Base-by-base conservation (phyloP, 164 flowering plant species). In the Umbellularia californica region DNA sequence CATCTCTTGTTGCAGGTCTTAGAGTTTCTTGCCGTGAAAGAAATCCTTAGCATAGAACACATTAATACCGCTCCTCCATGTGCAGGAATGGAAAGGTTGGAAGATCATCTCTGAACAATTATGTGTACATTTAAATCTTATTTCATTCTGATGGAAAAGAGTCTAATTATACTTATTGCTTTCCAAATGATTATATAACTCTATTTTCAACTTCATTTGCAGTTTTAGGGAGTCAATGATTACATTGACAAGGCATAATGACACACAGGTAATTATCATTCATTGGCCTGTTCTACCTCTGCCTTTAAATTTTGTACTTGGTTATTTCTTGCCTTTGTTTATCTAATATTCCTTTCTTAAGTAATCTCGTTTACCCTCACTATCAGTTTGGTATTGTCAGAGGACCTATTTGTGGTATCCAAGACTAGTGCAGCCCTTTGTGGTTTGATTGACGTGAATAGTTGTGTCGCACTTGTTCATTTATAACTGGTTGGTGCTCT, bases 81-180 rank as follows among this genome's bases (percentile, higher is more conserved):
- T 84, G 84, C 80, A 73, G 98, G 95, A 81, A 89, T 91, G 86
- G 98, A 95, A 85, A 95, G 99, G 99, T 94, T 68, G 81, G 87
- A 50, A 30, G 9, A 65, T 51, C 23, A 50, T 65, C 11, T 41
- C 10, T 74, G 50, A 14, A 1, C 55, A 74, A 65, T 66, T 25
- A 30, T 25, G 30, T 65, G 24, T 65, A 17, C 68, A 23, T 65
- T 65, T 25, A 65, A 24, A 14, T 65, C 35, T 20, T n/a, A 65
- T 20, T 65, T 65, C 28, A 23, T 65, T 65, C 25, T 25, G 3
- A 65, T 25, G 30, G 14, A 23, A 23, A 14, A 17, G 63, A 11
- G n/a, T 17, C 17, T 65, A 64, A 14, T 64, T 64, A 23, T 15
- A 23, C 27, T 23, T 23, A 23, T 65, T 11, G 1, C 11, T 60